phyloP scores from a whole-genome alignment of 2,329 filamentous ascomycete species.

The Diaporthe sp. region DNA sequence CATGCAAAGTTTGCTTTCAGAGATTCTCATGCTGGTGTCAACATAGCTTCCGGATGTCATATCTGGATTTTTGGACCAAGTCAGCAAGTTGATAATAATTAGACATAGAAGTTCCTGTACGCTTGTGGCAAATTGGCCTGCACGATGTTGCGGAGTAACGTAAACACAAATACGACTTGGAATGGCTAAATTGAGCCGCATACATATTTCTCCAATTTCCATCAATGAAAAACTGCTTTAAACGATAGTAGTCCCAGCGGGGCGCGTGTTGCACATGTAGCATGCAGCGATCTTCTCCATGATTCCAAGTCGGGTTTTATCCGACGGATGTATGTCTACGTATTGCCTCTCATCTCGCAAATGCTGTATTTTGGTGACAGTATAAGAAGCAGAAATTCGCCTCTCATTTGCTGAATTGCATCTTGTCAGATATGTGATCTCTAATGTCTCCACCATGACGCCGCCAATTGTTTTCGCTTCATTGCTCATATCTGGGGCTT shows the following conservation, averaged over 20 bases:
- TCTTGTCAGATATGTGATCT: not conserved
- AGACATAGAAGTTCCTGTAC: not conserved
- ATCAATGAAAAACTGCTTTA: not conserved
- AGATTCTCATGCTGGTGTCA: too few species aligned
- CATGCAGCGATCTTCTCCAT: slow-evolving; percentile 11
- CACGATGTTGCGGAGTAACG: not conserved
- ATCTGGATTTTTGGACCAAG: not conserved
- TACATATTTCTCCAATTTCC: slow-evolving; percentile 19
- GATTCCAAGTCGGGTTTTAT: not conserved
- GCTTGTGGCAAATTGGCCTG: not conserved
- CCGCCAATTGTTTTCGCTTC: not conserved
- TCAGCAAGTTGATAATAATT: not conserved
- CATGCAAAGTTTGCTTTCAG: too few species aligned
- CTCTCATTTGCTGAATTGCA: too few species aligned
- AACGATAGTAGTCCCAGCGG: not conserved
- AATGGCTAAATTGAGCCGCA: slow-evolving; percentile 12
- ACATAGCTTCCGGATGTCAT: not conserved
- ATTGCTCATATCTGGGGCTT: not conserved
- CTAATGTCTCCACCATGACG: not conserved
- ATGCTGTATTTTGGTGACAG: not conserved
- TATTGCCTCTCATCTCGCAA: not conserved
- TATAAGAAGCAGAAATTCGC: not conserved
- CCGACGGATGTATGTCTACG: not conserved
- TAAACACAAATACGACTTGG: not conserved
- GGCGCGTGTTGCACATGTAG: not conserved